These are phyloP conservation scores for Nemania sp. DNA, from an alignment of 2,329 filamentous ascomycete species.

Conservation along the genomic window DNA sequence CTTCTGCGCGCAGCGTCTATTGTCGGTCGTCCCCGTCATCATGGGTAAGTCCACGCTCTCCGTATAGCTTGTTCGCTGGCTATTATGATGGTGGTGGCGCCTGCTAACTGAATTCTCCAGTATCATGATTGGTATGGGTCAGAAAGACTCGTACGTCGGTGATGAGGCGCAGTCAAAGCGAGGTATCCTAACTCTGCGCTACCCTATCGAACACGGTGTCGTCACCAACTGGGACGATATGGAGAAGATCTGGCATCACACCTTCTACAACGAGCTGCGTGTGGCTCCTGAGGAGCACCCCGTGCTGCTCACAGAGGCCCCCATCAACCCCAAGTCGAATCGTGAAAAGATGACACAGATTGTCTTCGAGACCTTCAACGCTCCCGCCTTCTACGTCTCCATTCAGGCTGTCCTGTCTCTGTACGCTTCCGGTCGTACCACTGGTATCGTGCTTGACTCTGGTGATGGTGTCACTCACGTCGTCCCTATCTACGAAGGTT, in stretches of 20 bases:
- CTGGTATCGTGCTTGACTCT: slow-evolving; percentile 99
- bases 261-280: slow-evolving; percentile 99
- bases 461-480: slow-evolving; percentile 99
- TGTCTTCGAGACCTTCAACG: slow-evolving; percentile 99
- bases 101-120: slow-evolving; percentile 59
- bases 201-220: slow-evolving; percentile 99
- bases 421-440: slow-evolving; percentile 99
- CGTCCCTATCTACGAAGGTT: slow-evolving; percentile 99
- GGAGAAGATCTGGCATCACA: slow-evolving; percentile 99
- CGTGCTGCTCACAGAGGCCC: slow-evolving; percentile 97
- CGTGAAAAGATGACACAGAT: slow-evolving; percentile 99
- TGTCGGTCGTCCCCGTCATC: slow-evolving; percentile 98
- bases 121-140: slow-evolving; percentile 99
- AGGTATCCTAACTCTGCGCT: slow-evolving; percentile 99
- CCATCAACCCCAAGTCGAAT: slow-evolving; percentile 99
- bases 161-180: slow-evolving; percentile 99
- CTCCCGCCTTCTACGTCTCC: slow-evolving; percentile 99
- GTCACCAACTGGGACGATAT: slow-evolving; percentile 99
- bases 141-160: slow-evolving; percentile 99
- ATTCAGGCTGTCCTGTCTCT: slow-evolving; percentile 99
- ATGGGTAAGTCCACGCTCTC: slow-evolving; percentile 80
- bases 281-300: slow-evolving; percentile 99
- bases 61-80: slow-evolving; percentile 2
- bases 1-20: slow-evolving; percentile 80
- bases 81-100: slow-evolving; percentile 9